These are phyloP conservation scores for Cryptococcus jaspeensis DNA, from an alignment of 1,284 basidiomycete species.

Conservation along the genomic window DNA sequence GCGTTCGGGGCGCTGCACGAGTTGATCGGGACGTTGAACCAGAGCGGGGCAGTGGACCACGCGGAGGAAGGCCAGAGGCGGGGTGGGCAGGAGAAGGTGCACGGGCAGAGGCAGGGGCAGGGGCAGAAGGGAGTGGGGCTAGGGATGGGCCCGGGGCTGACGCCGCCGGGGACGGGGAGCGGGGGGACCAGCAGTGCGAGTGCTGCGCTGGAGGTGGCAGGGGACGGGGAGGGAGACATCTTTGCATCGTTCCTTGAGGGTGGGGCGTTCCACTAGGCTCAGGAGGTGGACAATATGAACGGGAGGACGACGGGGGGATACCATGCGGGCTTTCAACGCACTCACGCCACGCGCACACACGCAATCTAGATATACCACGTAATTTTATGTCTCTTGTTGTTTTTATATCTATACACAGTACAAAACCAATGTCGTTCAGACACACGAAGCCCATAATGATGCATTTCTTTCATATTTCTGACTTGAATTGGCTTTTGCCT, in stretches of 20 bases:
- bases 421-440: too few species aligned
- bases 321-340: too few species aligned
- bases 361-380: too few species aligned
- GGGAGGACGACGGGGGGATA: not conserved
- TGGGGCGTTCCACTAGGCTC: not conserved
- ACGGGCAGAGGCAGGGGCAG: constrained; percentile 3
- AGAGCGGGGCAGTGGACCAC: not conserved
- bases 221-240: constrained; percentile 8
- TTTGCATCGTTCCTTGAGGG: constrained; percentile 16
- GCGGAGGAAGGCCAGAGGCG: not conserved
- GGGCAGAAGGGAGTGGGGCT: not conserved
- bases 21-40: not conserved
- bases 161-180: not conserved
- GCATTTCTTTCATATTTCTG: too few species aligned
- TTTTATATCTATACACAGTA: too few species aligned
- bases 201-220: not conserved
- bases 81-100: constrained; percentile 4
- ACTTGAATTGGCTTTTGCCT: too few species aligned
- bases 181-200: constrained; percentile 9
- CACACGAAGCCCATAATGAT: too few species aligned
- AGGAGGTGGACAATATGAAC: not conserved
- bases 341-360: too few species aligned
- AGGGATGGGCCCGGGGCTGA: not conserved
- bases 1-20: not conserved
- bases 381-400: too few species aligned